Evolutionary conservation across 768 basidiomycete species (phyloP).

Genomic region (Pisolithus orientalis): DNA sequence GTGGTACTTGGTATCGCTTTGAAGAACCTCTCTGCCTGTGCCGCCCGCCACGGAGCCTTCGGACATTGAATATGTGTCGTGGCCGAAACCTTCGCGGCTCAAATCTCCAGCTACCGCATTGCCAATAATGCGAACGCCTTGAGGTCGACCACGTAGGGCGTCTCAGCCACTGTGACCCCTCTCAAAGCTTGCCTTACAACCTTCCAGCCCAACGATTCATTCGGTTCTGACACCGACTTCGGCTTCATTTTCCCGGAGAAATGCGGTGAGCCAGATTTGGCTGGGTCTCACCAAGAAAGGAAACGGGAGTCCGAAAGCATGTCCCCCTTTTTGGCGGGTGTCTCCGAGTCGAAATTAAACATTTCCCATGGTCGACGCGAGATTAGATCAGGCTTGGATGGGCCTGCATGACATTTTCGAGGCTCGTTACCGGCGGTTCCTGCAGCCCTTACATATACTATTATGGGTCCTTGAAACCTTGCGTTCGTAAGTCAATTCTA

Average conservation of each 20-base stretch:
- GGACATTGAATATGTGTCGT: conserved; percentile 22
- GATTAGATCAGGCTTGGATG: conserved; percentile 19
- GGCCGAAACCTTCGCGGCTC: conserved; percentile 25
- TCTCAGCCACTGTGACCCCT: conserved; percentile 3
- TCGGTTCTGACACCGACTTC: conserved; percentile 3
- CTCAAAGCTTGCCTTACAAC: conserved; percentile 2
- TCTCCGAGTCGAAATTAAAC: conserved; percentile 20
- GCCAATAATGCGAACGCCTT: conserved; percentile 5
- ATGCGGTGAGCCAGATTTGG: conserved; percentile 12
- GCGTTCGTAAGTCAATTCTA: no score
- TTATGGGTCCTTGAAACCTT: not conserved
- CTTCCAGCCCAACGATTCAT: not conserved
- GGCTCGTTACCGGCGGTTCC: conserved; percentile 4
- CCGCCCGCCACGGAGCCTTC: conserved; percentile 22
- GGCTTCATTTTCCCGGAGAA: conserved; percentile 6
- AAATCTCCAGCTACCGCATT: not conserved
- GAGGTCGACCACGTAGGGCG: conserved; percentile 8
- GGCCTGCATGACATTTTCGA: not conserved
- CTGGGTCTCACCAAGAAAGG: conserved; percentile 12
- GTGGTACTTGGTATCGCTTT: no score
- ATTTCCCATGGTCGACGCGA: conserved; percentile 13
- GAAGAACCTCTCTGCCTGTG: conserved; percentile 1
- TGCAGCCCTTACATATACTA: conserved; percentile 1
- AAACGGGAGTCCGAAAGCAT: conserved; percentile 24
- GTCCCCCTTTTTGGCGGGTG: conserved; percentile 10